Evolutionary conservation across 331 rosid genomes (phyloP).

Genomic region (Telfairia occidentalis): DNA sequence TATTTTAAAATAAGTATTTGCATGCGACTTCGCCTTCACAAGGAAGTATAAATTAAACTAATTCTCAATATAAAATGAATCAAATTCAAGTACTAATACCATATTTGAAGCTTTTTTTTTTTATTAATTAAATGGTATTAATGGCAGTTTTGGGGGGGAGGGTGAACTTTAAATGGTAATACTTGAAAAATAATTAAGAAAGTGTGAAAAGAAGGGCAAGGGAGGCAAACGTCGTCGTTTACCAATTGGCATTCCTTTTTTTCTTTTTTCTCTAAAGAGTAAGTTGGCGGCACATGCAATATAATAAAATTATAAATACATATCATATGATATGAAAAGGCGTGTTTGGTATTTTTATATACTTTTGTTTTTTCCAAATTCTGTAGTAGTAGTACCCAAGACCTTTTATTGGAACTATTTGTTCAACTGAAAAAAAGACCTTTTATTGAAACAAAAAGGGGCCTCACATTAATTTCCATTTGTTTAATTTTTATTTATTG

Average conservation of each 20-base stretch:
- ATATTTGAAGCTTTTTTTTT: no score
- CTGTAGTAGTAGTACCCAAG: background rate
- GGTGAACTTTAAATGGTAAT: background rate
- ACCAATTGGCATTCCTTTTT: background rate
- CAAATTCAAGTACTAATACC: no score
- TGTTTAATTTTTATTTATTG: background rate
- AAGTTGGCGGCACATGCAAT: constrained; percentile 5
- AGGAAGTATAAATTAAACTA: no score
- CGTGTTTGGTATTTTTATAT: background rate
- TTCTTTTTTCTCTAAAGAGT: background rate
- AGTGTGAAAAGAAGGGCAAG: background rate
- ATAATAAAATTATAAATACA: background rate
- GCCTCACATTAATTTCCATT: background rate
- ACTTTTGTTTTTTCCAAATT: background rate
- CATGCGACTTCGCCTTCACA: background rate
- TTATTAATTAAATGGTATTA: background rate
- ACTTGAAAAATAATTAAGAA: background rate
- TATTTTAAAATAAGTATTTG: background rate
- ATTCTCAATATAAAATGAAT: no score
- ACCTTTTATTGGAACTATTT: no score
- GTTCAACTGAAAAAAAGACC: no score
- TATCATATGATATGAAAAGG: background rate
- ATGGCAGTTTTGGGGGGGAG: background rate
- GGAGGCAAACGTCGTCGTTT: background rate
- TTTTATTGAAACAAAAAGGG: background rate